Evolutionary conservation across 2,329 filamentous ascomycete species (phyloP).

Genomic region (Colletotrichum spaethianum): DNA sequence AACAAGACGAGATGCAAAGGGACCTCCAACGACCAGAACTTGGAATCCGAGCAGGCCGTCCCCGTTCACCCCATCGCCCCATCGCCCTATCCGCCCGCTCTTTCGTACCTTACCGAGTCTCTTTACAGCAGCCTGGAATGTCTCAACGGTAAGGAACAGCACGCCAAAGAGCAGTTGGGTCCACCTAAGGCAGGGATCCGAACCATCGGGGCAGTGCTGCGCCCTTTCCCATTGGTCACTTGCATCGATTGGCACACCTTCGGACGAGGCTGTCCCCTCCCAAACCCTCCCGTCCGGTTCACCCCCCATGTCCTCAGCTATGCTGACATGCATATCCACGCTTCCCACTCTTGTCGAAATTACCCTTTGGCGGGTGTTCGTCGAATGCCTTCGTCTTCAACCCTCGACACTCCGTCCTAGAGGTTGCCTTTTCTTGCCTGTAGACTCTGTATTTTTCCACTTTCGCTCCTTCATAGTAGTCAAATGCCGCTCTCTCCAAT

Average conservation of each 20-base stretch:
- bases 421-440: neutral
- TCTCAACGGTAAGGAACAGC: conserved; percentile 28
- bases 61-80: neutral
- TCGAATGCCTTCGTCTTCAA: conserved; percentile 21
- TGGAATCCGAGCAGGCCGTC: neutral
- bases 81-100: neutral
- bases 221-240: neutral
- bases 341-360: conserved; percentile 28
- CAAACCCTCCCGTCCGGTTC: neutral
- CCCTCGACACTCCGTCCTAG: conserved; percentile 1
- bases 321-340: conserved; percentile 40
- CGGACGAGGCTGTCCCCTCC: conserved; percentile 29
- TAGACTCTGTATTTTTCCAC: conserved; percentile 2
- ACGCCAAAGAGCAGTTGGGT: conserved; percentile 28
- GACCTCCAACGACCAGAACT: neutral
- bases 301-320: conserved; percentile 34
- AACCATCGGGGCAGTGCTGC: conserved; percentile 5
- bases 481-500: conserved; percentile 18
- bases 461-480: neutral
- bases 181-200: conserved; percentile 32
- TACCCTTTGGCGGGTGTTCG: conserved; percentile 1
- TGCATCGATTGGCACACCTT: neutral
- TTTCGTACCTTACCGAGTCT: neutral
- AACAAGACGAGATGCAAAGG: neutral
- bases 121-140: conserved; percentile 2